These are phyloP conservation scores for Petunia axillaris DNA, from an alignment of 257 asterid genomes.

Conservation along the genomic window DNA sequence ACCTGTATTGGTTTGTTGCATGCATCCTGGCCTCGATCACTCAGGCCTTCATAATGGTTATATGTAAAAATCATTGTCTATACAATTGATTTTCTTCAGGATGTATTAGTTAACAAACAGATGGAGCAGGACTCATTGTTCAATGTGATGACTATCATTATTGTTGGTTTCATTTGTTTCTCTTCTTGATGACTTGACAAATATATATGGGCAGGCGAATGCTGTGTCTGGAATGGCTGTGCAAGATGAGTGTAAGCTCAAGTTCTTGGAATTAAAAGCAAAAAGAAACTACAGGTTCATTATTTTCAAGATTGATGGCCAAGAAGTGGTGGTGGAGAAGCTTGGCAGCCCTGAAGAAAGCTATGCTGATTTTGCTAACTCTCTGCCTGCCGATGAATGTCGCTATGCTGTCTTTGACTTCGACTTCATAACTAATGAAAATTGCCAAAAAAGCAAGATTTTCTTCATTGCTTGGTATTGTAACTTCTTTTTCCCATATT, in stretches of 20 bases:
- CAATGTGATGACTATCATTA: not conserved
- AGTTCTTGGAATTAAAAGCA: slow-evolving; percentile 69
- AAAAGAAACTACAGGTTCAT: slow-evolving; percentile 77
- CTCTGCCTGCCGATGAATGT: slow-evolving; percentile 72
- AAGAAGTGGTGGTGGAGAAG: slow-evolving; percentile 76
- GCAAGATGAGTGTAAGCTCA: slow-evolving; percentile 72
- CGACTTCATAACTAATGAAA: slow-evolving; percentile 74
- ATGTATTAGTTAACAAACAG: too few species aligned
- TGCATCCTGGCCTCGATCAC: not conserved
- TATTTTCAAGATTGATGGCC: slow-evolving; percentile 62
- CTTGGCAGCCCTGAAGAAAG: slow-evolving; percentile 59
- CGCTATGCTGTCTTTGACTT: slow-evolving; percentile 87
- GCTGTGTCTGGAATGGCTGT: slow-evolving; percentile 82
- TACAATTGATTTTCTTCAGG: not conserved
- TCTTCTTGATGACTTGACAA: not conserved
- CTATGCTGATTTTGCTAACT: slow-evolving; percentile 56
- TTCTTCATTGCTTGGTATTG: slow-evolving; percentile 73
- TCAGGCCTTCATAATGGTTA: not conserved
- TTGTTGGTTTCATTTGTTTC: not conserved
- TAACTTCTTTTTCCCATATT: not conserved
- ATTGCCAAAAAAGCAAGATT: slow-evolving; percentile 91
- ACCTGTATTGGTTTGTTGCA: not conserved
- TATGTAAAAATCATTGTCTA: too few species aligned
- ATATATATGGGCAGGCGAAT: slow-evolving; percentile 53
- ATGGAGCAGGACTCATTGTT: not conserved